Evolutionary conservation across 352 stramenopile genomes (phyloP).

Genomic region (Phytophthora pistaciae): DNA sequence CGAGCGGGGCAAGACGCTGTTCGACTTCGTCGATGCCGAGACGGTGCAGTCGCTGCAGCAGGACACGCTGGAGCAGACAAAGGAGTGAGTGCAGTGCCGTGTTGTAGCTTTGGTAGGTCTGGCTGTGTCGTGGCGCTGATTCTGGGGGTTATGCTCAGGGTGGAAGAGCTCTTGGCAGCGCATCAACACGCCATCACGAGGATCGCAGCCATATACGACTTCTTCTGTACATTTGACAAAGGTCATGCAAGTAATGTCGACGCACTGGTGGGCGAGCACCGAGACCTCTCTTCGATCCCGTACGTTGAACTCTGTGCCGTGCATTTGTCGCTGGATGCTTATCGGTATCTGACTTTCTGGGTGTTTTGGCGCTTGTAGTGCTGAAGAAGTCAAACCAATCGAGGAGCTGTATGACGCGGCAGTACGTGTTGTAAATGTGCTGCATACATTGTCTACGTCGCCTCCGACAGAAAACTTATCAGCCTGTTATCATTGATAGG

Average conservation of each 20-base stretch:
- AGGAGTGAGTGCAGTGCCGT: slow-evolving; percentile 50
- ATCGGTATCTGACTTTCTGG: neutral
- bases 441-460: neutral
- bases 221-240: slow-evolving; percentile 71
- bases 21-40: slow-evolving; percentile 87
- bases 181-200: slow-evolving; percentile 72
- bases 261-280: slow-evolving; percentile 37
- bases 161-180: slow-evolving; percentile 72
- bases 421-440: slow-evolving; percentile 24
- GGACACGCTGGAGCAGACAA: slow-evolving; percentile 75
- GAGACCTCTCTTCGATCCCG: slow-evolving; percentile 32
- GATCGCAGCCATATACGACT: slow-evolving; percentile 68
- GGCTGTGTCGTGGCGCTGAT: neutral
- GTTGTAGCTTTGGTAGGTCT: neutral
- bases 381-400: slow-evolving; percentile 46
- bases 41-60: slow-evolving; percentile 84
- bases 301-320: slow-evolving; percentile 14
- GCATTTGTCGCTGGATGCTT: neutral
- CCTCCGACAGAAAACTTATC: neutral
- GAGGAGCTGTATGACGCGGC: slow-evolving; percentile 56
- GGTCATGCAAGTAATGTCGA: slow-evolving; percentile 44
- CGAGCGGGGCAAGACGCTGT: slow-evolving; percentile 77
- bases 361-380: slow-evolving; percentile 11
- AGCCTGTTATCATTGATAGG: slow-evolving; percentile 30
- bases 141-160: slow-evolving; percentile 29